Evolutionary conservation across 768 basidiomycete species (phyloP), one percentile per base, ranked within the genome.

Genomic region (Macrolepiota fuliginosa): DNA sequence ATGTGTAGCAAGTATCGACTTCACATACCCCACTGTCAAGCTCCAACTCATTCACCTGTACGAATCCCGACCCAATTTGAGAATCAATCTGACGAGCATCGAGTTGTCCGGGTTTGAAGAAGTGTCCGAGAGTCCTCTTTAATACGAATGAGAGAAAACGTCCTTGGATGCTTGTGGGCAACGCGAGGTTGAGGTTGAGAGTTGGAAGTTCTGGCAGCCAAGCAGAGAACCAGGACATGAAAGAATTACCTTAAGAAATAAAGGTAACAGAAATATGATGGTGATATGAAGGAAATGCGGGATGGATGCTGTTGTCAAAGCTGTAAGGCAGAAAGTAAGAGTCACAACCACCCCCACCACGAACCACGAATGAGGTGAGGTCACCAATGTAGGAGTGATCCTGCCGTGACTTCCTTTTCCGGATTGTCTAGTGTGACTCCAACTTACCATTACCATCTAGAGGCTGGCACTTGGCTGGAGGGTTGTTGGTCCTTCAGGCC

Each of bases 131-230:
- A 7, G 85, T 82, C 68, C 87, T 88, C 80, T 87, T 90, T 64
- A 98, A 82, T 56, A 94, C 76, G 71, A 94, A 98, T 1, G 94
- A 94, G 37, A 98, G 80, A 76, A 98, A 95, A 61, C 92, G 86
- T 56, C 88, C 81, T 77, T 97, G 94, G 50, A 98, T 89, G 58
- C 79, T 77, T 9, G 90, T 81, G 15, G 91, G 88, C 24, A 92
- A 74, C 9, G 79, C 67, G 56, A 90, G 81, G 69, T 87, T 87
- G 70, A 92, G 77, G 70, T 87, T 87, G 70, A 92, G 77, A 47
- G 80, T 79, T 17, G 90, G 89, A 40, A 91, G 74, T 71, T 81
- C 81, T 24, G 90, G 88, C 56, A 85, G 68, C 82, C 82, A 85
- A 40, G 79, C 77, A 45, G 81, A 77, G 68, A 78, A 85, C 86